A percentile compares a stretch with the other conserved stretches of the same genome.
Evolutionary conservation across 2,329 filamentous ascomycete species (phyloP).

Genomic region (Curvularia spicifera): DNA sequence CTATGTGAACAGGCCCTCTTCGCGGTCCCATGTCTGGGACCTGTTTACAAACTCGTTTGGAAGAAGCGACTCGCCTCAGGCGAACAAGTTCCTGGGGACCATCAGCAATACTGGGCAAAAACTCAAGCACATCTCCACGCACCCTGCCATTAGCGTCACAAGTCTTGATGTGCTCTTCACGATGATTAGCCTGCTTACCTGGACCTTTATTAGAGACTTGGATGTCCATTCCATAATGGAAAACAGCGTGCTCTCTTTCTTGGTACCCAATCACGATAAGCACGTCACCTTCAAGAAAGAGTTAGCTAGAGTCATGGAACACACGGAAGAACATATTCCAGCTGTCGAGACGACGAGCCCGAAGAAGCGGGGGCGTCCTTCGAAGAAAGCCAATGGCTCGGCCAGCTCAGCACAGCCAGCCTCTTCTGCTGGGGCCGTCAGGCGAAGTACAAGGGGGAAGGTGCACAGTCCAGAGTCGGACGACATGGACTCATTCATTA

Average conservation of each 20-base stretch:
- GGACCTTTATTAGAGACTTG: constrained; percentile 63
- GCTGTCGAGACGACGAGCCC: constrained; percentile 25
- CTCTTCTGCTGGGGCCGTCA: constrained; percentile 20
- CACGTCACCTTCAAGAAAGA: constrained; percentile 35
- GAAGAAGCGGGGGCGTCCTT: constrained; percentile 36
- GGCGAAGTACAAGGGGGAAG: constrained; percentile 30
- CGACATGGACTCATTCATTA: constrained; percentile 20
- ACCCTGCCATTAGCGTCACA: constrained; percentile 64
- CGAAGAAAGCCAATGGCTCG: constrained; percentile 33
- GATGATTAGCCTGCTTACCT: constrained; percentile 60
- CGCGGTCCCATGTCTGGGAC: constrained; percentile 50
- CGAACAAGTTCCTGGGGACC: constrained; percentile 37
- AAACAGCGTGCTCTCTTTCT: constrained; percentile 40
- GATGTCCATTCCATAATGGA: constrained; percentile 59
- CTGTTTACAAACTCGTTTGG: constrained; percentile 53
- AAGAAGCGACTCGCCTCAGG: constrained; percentile 49
- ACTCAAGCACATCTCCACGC: constrained; percentile 60
- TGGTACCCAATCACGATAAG: constrained; percentile 35
- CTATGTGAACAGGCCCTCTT: constrained; percentile 56
- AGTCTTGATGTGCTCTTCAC: constrained; percentile 66
- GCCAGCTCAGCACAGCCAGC: constrained; percentile 8
- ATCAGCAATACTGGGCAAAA: constrained; percentile 41
- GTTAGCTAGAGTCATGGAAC: constrained; percentile 17
- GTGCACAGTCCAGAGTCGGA: constrained; percentile 28
- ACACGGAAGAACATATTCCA: constrained; percentile 12